Evolutionary conservation across 2,329 filamentous ascomycete genomes (phyloP).

Genomic region (Bertia moriformis): DNA sequence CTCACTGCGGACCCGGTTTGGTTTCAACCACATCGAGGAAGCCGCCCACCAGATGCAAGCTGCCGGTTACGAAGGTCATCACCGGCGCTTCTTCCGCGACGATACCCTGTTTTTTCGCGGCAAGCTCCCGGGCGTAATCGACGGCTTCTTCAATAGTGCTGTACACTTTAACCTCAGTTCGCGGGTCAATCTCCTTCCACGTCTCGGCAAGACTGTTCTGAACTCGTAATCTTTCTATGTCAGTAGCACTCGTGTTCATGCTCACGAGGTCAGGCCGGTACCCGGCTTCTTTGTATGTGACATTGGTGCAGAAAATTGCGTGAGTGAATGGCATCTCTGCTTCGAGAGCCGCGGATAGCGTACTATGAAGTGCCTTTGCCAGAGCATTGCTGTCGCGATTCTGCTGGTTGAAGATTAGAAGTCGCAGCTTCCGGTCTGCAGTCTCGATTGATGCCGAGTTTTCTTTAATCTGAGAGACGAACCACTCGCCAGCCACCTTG

Average conservation of each 20-base stretch:
- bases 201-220: not conserved
- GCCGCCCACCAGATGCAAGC: constrained; percentile 30
- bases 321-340: not conserved
- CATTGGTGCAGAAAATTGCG: constrained; percentile 1
- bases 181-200: not conserved
- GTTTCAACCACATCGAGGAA: constrained; percentile 40
- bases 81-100: not conserved
- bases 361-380: not conserved
- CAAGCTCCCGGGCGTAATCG: not conserved
- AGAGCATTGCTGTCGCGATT: constrained; percentile 43
- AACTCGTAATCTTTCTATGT: not conserved
- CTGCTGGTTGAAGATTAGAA: constrained; percentile 86
- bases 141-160: constrained; percentile 1
- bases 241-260: not conserved
- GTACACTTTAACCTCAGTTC: not conserved
- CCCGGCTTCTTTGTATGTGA: not conserved
- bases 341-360: not conserved
- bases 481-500: constrained; percentile 64
- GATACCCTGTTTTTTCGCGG: not conserved
- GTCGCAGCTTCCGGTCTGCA: constrained; percentile 13
- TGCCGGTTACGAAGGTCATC: constrained; percentile 1
- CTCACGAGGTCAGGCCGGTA: constrained; percentile 1
- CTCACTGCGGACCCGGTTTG: not conserved
- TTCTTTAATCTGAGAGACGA: constrained; percentile 33
- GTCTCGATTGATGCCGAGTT: constrained; percentile 6